Evolutionary conservation across 768 basidiomycete species (phyloP).

Genomic region (Russula abietina): DNA sequence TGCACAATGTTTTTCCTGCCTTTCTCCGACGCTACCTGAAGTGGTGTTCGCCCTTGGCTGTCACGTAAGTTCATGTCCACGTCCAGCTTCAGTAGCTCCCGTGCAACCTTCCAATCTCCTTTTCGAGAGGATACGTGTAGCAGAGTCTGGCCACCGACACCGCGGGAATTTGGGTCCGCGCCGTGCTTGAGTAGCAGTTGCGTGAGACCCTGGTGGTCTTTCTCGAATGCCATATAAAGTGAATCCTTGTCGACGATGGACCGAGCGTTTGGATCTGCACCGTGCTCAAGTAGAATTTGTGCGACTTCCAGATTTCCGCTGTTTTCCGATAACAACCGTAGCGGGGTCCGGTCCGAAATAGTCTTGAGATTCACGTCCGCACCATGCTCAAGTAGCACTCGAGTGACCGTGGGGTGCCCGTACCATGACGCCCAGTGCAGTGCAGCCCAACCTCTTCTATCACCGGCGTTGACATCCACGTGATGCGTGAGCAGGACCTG

Average conservation of each 20-base stretch:
- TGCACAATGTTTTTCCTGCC: too few relatives aligned
- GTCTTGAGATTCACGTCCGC: not conserved
- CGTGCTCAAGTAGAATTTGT: not conserved
- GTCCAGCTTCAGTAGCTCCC: too few relatives aligned
- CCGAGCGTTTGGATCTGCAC: not conserved
- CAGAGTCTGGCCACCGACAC: not conserved
- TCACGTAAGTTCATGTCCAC: too few relatives aligned
- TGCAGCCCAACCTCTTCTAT: not conserved
- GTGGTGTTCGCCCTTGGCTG: too few relatives aligned
- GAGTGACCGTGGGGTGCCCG: not conserved
- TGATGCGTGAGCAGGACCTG: too few relatives aligned
- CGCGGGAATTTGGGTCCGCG: not conserved
- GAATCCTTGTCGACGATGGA: not conserved
- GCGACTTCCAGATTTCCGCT: not conserved
- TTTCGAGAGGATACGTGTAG: not conserved
- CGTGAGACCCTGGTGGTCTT: not conserved
- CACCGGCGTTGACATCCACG: too few relatives aligned
- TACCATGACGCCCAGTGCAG: not conserved
- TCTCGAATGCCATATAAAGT: not conserved
- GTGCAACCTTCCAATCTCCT: too few relatives aligned
- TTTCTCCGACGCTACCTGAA: too few relatives aligned
- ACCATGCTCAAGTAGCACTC: not conserved
- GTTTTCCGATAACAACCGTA: not conserved
- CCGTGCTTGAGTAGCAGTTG: not conserved
- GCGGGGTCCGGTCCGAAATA: accelerated